Conservation (phyloP, 495 filamentous ascomycete species). For the Neurospora cerealis region DNA sequence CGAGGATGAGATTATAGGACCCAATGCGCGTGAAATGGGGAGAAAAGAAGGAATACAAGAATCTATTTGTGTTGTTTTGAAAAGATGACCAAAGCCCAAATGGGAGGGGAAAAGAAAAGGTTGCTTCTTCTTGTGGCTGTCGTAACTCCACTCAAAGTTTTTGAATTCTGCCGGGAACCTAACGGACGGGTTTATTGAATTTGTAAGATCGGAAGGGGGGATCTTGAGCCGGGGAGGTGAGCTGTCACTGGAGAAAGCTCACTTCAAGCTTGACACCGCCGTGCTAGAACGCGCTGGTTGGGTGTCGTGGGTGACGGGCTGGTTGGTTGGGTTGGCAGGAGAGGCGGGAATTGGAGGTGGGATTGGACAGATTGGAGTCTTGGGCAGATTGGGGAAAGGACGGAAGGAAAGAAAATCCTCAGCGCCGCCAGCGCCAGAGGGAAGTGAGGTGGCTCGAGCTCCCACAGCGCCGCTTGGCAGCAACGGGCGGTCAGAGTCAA, state of each 20-base stretch:
- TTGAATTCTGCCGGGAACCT: background rate
- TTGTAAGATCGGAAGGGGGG: background rate
- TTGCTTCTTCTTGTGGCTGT: background rate
- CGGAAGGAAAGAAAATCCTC: background rate
- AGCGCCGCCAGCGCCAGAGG: background rate
- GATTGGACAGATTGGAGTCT: background rate
- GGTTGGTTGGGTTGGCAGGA: background rate
- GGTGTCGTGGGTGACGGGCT: background rate
- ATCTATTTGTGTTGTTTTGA: background rate
- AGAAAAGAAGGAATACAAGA: background rate
- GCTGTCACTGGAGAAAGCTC: background rate
- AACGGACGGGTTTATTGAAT: background rate
- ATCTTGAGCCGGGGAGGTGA: background rate
- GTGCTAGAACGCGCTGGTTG: background rate
- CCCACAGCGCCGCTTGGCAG: background rate
- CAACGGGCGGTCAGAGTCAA: background rate
- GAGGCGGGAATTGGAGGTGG: background rate
- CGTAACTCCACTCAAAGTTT: background rate
- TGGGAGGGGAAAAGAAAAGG: conserved; percentile 1
- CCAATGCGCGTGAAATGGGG: background rate
- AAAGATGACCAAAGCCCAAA: background rate
- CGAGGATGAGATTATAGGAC: background rate
- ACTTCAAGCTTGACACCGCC: background rate
- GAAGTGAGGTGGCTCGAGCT: background rate
- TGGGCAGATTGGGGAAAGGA: background rate